Conservation (phyloP, 2,329 filamentous ascomycete genomes). For the Acrodontium crateriforme region DNA sequence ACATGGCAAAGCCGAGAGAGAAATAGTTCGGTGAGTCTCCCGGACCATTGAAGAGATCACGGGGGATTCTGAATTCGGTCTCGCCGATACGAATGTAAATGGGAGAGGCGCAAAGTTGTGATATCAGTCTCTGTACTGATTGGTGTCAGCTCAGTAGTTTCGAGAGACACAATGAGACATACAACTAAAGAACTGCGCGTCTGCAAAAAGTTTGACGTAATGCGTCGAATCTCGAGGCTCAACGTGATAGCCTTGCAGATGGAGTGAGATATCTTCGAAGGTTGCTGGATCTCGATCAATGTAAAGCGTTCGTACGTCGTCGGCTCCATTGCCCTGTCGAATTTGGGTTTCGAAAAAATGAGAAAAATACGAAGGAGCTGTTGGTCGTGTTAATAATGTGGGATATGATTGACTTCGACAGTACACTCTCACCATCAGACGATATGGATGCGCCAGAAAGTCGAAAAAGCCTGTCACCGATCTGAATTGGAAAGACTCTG, state of each 20-base stretch:
- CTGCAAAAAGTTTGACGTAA: constrained; percentile 84
- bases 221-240: constrained; percentile 67
- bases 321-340: constrained; percentile 44
- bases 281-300: constrained; percentile 87
- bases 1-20: constrained; percentile 74
- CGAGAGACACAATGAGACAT: constrained; percentile 22
- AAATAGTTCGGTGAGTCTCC: constrained; percentile 96
- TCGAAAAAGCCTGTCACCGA: constrained; percentile 54
- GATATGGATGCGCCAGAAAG: constrained; percentile 56
- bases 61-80: constrained; percentile 76
- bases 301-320: constrained; percentile 64
- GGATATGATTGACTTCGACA: neutral
- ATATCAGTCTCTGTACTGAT: constrained; percentile 71
- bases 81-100: constrained; percentile 88
- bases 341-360: constrained; percentile 84
- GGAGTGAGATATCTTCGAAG: constrained; percentile 76
- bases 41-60: constrained; percentile 70
- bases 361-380: constrained; percentile 93
- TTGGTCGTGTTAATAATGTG: constrained; percentile 35
- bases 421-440: constrained; percentile 47
- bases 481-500: constrained; percentile 58
- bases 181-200: constrained; percentile 89
- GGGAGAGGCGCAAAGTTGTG: constrained; percentile 78
- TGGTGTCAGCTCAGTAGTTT: constrained; percentile 2
- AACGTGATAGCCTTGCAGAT: constrained; percentile 86